Conservation (phyloP, 2,329 filamentous ascomycete species). For the Arthrobotrys conoides region DNA sequence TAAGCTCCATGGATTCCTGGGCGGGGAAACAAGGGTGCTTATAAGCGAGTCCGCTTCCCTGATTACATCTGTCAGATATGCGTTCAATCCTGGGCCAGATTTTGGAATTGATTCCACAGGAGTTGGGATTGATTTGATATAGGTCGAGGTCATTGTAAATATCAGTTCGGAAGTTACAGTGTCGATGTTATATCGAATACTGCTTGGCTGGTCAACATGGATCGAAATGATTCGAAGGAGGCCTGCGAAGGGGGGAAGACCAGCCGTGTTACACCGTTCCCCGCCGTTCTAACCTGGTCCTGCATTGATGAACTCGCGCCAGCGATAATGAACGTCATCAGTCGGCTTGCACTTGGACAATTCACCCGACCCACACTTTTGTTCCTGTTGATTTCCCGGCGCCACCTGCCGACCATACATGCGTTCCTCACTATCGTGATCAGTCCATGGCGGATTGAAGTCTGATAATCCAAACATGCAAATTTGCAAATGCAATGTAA, state of each 20-base stretch:
- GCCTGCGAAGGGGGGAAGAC: too few species aligned
- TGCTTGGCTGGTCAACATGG: too few species aligned
- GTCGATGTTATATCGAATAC: too few species aligned
- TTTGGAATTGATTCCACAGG: constrained; percentile 33
- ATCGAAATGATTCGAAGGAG: too few species aligned
- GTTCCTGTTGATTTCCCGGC: neutral
- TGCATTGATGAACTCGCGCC: neutral
- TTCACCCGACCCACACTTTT: neutral
- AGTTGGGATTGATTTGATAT: constrained; percentile 38
- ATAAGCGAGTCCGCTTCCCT: constrained; percentile 26
- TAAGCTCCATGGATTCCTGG: constrained; percentile 38
- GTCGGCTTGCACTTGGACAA: neutral
- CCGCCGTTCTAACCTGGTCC: neutral
- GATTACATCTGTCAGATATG: constrained; percentile 37
- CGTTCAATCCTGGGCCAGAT: constrained; percentile 7
- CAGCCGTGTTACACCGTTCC: too few species aligned
- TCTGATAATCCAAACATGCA: neutral
- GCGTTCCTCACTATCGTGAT: neutral
- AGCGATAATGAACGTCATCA: constrained; percentile 15
- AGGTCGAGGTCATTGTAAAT: constrained; percentile 11
- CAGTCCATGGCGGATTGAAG: neutral
- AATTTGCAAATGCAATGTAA: constrained; percentile 3
- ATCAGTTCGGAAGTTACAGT: neutral
- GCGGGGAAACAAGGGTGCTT: constrained; percentile 33
- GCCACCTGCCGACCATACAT: neutral